Base-by-base conservation (phyloP, 2,329 filamentous ascomycete genomes). In the Pseudonectria foliicola region DNA sequence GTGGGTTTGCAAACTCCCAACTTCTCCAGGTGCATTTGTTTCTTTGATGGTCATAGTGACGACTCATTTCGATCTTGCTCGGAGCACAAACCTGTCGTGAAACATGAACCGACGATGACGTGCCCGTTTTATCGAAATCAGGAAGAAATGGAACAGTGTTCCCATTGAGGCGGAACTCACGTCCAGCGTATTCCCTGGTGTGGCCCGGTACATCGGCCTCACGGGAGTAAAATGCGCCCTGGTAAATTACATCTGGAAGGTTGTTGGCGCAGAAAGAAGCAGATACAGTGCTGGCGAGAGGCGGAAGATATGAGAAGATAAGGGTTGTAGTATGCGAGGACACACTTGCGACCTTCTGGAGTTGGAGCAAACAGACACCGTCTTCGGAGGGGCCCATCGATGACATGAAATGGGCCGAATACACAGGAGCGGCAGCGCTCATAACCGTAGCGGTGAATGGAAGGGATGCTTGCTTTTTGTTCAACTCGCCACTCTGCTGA, bases 221-320 rank as follows among this genome's bases (percentile, higher is more conserved):
- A 18, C 85, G 71, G 48, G 88, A 85, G 55, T 95, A 96, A 52
- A 82, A 89, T 1, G 89, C 81, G 53, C 88, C 80, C 57, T 88
- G 85, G 44, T 95, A 93, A 31, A 95, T 73, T 11, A 84, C 72
- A 38, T 80, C 69, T 1, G 84, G 82, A 7, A 79, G 27, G 11
- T 40, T 26, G 23, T 53, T 29, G 2, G 54, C 52, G 7, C 45
- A 45, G 32, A 60, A 35, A 2, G 50, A 44, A 5, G 40, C 24
- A 8, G 36, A 29, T 11, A 59, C 45, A 8, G 27, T 29, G 12
- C 26, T 33, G 7, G 45, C 45, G 8, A 56, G 52, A 0, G 62
- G 59, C 13, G 54, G 52, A 0, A 46, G 44, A 4, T 35, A 30
- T 8, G 52, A 48, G 31, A 52, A 55, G 6, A 60, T 31, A 10